These are phyloP conservation scores for Trichophaea hybrida DNA, from an alignment of 2,329 filamentous ascomycete species.

Conservation along the genomic window DNA sequence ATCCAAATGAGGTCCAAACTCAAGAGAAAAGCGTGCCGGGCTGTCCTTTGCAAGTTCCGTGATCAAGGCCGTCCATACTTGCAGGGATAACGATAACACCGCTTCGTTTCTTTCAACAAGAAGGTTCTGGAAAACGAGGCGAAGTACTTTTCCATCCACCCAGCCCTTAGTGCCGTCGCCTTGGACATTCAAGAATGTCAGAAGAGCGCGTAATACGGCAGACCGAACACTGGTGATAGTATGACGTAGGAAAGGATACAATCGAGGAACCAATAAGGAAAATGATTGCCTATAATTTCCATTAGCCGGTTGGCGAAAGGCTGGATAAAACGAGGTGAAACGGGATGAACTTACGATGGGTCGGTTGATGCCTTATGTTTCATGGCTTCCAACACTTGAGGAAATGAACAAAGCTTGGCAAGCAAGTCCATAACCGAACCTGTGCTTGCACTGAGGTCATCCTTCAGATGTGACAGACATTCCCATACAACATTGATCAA, in stretches of 20 bases:
- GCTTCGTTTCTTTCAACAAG: conserved; percentile 77
- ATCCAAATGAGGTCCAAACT: conserved; percentile 61
- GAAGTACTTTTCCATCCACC: conserved; percentile 78
- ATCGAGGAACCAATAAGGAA: conserved; percentile 73
- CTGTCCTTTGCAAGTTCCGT: conserved; percentile 48
- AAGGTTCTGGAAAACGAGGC: conserved; percentile 87
- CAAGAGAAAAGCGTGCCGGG: conserved; percentile 49
- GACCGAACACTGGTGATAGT: conserved; percentile 93
- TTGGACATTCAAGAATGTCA: conserved; percentile 83
- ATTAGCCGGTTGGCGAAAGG: conserved; percentile 10
- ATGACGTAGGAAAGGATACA: conserved; percentile 92
- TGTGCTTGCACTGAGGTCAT: conserved; percentile 92
- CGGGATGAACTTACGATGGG: conserved; percentile 23
- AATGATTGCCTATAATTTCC: conserved; percentile 50
- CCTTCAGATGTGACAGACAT: conserved; percentile 88
- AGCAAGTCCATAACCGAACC: conserved; percentile 97
- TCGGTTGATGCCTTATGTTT: conserved; percentile 39
- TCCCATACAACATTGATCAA: conserved; percentile 96
- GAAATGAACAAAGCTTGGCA: conserved; percentile 88
- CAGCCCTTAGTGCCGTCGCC: conserved; percentile 68
- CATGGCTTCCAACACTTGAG: conserved; percentile 85
- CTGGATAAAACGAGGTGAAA: not conserved
- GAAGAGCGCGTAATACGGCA: conserved; percentile 78
- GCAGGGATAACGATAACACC: conserved; percentile 58
- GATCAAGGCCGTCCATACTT: conserved; percentile 73